These are phyloP conservation scores for Claviceps maximensis DNA, from an alignment of 2,329 filamentous ascomycete species.

Conservation along the genomic window DNA sequence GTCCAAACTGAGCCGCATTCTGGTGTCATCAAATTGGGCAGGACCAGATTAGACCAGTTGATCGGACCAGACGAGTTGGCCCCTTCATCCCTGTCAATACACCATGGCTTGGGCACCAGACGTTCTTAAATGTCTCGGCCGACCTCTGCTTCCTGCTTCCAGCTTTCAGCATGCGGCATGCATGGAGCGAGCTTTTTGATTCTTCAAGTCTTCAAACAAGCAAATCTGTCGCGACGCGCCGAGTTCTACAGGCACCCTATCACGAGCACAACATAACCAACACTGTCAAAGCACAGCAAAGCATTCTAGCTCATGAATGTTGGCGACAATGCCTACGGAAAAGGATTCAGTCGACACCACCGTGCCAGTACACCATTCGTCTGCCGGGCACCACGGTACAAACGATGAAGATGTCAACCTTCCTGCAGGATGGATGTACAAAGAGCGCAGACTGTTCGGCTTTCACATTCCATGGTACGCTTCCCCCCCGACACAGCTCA, in stretches of 20 bases:
- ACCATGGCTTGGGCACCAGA: background rate
- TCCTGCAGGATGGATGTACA: slow-evolving; percentile 50
- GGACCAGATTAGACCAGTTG: background rate
- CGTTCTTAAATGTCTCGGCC: background rate
- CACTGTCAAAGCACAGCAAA: background rate
- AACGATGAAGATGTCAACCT: slow-evolving; percentile 11
- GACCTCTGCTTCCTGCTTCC: background rate
- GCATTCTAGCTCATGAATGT: background rate
- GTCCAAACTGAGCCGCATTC: too few species aligned
- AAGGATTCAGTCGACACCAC: background rate
- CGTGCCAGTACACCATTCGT: background rate
- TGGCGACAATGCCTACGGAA: slow-evolving; percentile 1
- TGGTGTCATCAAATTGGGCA: too few species aligned
- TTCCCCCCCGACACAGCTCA: slow-evolving; percentile 56
- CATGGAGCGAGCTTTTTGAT: background rate
- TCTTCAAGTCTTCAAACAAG: background rate
- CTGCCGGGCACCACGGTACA: background rate
- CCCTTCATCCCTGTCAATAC: background rate
- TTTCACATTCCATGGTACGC: slow-evolving; percentile 51
- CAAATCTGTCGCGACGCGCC: background rate
- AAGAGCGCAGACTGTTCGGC: slow-evolving; percentile 29
- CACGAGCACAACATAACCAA: background rate
- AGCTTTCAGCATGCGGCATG: background rate
- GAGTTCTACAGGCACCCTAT: background rate
- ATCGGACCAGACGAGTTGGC: background rate